Percentiles rank a stretch among this genome's conserved stretches.
These are phyloP conservation scores for Paramarasmius palmivorus DNA, from an alignment of 1,284 basidiomycete species.

Conservation along the genomic window DNA sequence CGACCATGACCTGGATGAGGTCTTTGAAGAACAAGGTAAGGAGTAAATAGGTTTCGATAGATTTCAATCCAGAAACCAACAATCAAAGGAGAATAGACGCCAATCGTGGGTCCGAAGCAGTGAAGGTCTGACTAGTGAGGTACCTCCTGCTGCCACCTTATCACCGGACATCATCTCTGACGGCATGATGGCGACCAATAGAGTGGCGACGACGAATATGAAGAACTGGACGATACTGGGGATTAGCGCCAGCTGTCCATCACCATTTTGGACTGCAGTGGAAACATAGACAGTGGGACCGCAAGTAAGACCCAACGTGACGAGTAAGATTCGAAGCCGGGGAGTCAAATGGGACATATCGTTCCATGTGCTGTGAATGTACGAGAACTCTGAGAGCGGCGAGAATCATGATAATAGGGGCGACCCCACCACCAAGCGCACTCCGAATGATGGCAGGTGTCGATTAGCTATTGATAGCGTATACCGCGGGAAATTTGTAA, in stretches of 20 bases:
- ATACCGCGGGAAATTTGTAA: slow-evolving; percentile 89
- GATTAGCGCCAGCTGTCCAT: slow-evolving; percentile 77
- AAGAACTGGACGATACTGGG: slow-evolving; percentile 92
- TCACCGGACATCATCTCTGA: slow-evolving; percentile 96
- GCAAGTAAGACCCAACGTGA: slow-evolving; percentile 83
- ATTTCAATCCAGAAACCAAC: slow-evolving; percentile 92
- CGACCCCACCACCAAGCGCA: slow-evolving; percentile 87
- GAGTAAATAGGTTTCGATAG: slow-evolving; percentile 95
- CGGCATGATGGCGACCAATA: slow-evolving; percentile 87
- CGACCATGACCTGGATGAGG: slow-evolving; percentile 88
- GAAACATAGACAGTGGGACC: slow-evolving; percentile 93
- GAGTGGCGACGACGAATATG: slow-evolving; percentile 79
- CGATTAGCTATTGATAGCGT: slow-evolving; percentile 53
- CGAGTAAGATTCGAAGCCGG: slow-evolving; percentile 79
- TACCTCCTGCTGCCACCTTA: slow-evolving; percentile 93
- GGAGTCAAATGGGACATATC: slow-evolving; percentile 92
- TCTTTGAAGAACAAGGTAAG: slow-evolving; percentile 88
- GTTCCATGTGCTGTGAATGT: slow-evolving; percentile 97
- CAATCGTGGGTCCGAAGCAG: slow-evolving; percentile 84
- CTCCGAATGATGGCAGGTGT: slow-evolving; percentile 84
- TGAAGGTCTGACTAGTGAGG: slow-evolving; percentile 94
- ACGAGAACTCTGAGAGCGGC: slow-evolving; percentile 94
- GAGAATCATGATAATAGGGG: slow-evolving; percentile 89
- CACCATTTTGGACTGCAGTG: slow-evolving; percentile 58
- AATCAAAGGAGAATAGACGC: slow-evolving; percentile 84